Percentiles rank a stretch among this genome's conserved stretches.
Evolutionary conservation across 1,284 basidiomycete species (phyloP).

Genomic region (Taiwanofungus camphoratus): DNA sequence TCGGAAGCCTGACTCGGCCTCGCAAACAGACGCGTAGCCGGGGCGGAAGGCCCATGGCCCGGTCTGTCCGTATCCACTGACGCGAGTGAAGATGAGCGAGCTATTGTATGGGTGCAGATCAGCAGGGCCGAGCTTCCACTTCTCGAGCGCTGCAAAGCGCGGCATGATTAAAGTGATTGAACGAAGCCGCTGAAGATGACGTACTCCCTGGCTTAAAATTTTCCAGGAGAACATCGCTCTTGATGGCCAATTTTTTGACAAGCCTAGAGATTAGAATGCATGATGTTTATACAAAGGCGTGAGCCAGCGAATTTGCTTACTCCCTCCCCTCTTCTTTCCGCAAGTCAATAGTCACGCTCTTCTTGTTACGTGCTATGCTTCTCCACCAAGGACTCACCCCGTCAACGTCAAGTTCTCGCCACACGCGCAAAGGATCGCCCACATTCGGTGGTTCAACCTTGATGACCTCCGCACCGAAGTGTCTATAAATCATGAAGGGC

Average conservation of each 20-base stretch:
- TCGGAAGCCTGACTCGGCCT: constrained; percentile 67
- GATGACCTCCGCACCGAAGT: constrained; percentile 67
- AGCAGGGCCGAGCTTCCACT: constrained; percentile 57
- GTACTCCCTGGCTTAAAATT: constrained; percentile 71
- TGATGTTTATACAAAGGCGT: too few species aligned
- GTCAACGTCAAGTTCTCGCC: constrained; percentile 64
- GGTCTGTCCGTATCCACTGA: constrained; percentile 69
- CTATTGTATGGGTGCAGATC: constrained; percentile 54
- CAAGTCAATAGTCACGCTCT: constrained; percentile 63
- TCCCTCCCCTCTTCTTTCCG: constrained; percentile 54
- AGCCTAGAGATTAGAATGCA: constrained; percentile 34
- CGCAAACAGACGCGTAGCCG: constrained; percentile 68
- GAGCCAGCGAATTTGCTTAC: constrained; percentile 35
- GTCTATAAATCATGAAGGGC: constrained; percentile 31
- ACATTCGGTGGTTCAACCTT: constrained; percentile 58
- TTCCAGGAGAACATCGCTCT: constrained; percentile 60
- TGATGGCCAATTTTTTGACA: constrained; percentile 54
- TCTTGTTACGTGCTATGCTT: constrained; percentile 66
- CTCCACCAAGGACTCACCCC: constrained; percentile 70
- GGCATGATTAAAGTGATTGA: constrained; percentile 1
- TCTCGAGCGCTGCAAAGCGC: constrained; percentile 48
- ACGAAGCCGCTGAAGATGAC: constrained; percentile 18
- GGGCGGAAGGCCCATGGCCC: constrained; percentile 65
- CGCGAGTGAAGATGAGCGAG: constrained; percentile 63
- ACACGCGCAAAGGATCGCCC: constrained; percentile 65